A percentile compares a stretch with the other conserved stretches of the same genome.
Conservation (phyloP, 2,329 filamentous ascomycete species). For the Tolypocladium pustulatum region DNA sequence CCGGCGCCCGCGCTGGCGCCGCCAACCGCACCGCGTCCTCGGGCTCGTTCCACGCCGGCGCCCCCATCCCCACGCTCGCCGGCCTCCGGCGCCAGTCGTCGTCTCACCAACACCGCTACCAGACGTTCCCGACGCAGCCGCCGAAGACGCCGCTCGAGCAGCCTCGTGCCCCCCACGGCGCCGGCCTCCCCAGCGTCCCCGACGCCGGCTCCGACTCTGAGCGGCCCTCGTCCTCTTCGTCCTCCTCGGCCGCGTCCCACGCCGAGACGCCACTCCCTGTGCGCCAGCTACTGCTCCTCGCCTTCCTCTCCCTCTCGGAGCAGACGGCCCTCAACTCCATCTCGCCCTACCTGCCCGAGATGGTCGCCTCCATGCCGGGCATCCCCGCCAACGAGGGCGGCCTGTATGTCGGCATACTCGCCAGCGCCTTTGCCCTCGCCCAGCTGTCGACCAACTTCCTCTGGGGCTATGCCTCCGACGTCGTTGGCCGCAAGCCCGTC, state of each 20-base stretch:
- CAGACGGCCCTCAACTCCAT: slow-evolving; percentile 97
- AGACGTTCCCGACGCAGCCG: slow-evolving; percentile 70
- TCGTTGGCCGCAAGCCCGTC: slow-evolving; percentile 63
- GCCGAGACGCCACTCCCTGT: slow-evolving; percentile 64
- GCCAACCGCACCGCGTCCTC: slow-evolving; percentile 20
- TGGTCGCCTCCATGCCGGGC: slow-evolving; percentile 78
- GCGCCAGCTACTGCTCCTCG: slow-evolving; percentile 73
- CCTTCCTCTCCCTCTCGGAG: slow-evolving; percentile 81
- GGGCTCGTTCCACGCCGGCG: slow-evolving; percentile 42
- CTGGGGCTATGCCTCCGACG: slow-evolving; percentile 48
- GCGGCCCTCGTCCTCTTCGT: slow-evolving; percentile 12
- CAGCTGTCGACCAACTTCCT: slow-evolving; percentile 83
- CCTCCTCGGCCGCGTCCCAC: slow-evolving; percentile 22
- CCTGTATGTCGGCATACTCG: slow-evolving; percentile 81
- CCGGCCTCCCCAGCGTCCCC: slow-evolving; percentile 2
- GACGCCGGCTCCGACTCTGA: background rate
- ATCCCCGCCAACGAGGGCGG: slow-evolving; percentile 63
- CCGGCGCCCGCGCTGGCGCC: slow-evolving; percentile 3
- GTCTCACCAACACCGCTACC: slow-evolving; percentile 47
- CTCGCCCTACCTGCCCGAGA: slow-evolving; percentile 85
- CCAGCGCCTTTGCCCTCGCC: slow-evolving; percentile 82
- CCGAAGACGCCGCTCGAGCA: slow-evolving; percentile 52
- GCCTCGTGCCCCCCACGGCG: slow-evolving; percentile 8
- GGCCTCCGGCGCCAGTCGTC: slow-evolving; percentile 26
- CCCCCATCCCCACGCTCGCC: slow-evolving; percentile 30